Percentiles rank a stretch among this genome's conserved stretches.
phyloP scores from a whole-genome alignment of 176 grass and related monocot species.

The Bothriochloa decipiens region DNA sequence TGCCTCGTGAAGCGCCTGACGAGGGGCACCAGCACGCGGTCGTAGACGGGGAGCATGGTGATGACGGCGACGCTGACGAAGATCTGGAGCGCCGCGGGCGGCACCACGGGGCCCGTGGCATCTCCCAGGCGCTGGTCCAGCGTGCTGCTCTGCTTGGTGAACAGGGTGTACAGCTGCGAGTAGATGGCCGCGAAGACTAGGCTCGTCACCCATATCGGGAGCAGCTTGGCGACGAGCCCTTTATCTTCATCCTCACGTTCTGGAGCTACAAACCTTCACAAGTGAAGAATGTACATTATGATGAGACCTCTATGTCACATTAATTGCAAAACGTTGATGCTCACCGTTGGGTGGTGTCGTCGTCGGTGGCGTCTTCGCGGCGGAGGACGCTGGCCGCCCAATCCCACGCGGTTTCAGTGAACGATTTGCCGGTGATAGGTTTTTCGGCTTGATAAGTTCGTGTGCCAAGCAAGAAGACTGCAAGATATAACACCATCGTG shows the following conservation, averaged over 20 bases:
- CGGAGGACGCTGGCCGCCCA: background rate
- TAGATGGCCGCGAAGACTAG: slow-evolving; percentile 45
- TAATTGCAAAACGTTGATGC: background rate
- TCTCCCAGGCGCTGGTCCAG: slow-evolving; percentile 49
- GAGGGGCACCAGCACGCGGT: slow-evolving; percentile 58
- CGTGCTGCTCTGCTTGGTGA: slow-evolving; percentile 70
- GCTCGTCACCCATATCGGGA: slow-evolving; percentile 62
- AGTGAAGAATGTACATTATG: background rate
- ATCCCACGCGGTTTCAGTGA: background rate
- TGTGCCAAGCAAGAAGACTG: slow-evolving; percentile 49
- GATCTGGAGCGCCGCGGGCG: slow-evolving; percentile 55
- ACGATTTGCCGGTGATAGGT: background rate
- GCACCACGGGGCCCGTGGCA: slow-evolving; percentile 29
- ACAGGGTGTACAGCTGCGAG: slow-evolving; percentile 49
- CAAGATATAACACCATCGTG: slow-evolving; percentile 40
- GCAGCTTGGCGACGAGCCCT: slow-evolving; percentile 35
- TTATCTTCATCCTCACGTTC: background rate
- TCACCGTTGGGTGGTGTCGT: slow-evolving; percentile 10
- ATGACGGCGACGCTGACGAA: slow-evolving; percentile 46
- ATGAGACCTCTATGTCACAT: background rate
- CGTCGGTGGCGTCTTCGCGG: background rate
- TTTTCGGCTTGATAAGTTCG: slow-evolving; percentile 34
- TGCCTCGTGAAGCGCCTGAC: slow-evolving; percentile 50
- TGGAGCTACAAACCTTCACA: background rate
- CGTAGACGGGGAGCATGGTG: slow-evolving; percentile 52